Base-by-base conservation (phyloP, 2,329 filamentous ascomycete species). In the Thermothelomyces thermophilus region DNA sequence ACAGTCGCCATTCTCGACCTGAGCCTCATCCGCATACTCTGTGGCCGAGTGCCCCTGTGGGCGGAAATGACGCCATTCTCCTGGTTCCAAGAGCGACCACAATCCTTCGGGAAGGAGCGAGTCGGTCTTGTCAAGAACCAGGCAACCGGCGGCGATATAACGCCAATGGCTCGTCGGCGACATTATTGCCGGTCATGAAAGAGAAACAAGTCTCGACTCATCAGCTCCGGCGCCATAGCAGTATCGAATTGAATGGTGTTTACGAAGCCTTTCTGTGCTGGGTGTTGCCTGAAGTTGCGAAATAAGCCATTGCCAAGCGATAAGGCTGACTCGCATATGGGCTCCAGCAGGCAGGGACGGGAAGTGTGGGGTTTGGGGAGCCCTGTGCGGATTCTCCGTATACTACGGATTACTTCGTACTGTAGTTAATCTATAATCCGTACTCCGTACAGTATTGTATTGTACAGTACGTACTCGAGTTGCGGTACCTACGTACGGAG, bases 131-230 rank as follows among this genome's bases (percentile, higher is more conserved):
- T 57, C 24, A 19, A 58, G 14, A 10, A 50, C 26, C 16, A 58
- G 30, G 50, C 53, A 57, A 5, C 56, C 56, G 3, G 51, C 56
- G 9, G 56, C 55, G 35, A 58, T 41, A 34, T 53, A 45, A 36
- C 37, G 46, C 9, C 16, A 14, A 20, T 51, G 41, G 7, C 39
- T 33, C 13, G 41, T 34, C 20, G 34, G 19, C 13, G 20, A 7
- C 42, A 50, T 54, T 20, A n/a, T 33, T 37, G 5, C 20, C 8
- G n/a, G 37, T 31, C n/a, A 46, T 36, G 40, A 5, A 22, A 24
- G 22, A 13, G 5, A n/a, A 35, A 35, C 13, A 17, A 16, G 33
- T 20, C 14, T 1, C 11, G 2, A 10, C 16, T 30, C n/a, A 30
- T 19, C 11, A n/a, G 13, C 7, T 19, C 3, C 14, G 3, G 22